Conservation (phyloP, 2,329 filamentous ascomycete species). For the Ascochyta fabae region DNA sequence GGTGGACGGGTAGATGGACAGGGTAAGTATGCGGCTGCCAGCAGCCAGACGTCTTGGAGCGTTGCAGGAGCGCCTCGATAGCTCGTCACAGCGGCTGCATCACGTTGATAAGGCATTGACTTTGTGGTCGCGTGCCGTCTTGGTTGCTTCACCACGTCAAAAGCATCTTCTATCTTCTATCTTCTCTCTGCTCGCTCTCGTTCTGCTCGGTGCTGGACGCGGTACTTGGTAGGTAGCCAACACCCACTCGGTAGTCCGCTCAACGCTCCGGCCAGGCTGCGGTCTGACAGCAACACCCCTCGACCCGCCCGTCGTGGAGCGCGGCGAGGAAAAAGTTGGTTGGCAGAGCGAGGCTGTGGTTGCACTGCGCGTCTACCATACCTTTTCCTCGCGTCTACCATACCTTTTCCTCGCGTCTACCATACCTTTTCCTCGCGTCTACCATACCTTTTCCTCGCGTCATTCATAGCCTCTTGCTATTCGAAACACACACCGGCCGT, state of each 20-base stretch:
- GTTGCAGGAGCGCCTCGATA: not conserved
- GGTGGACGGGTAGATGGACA: not conserved
- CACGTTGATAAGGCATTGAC: not conserved
- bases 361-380: too few relatives aligned
- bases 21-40: slow-evolving; percentile 1
- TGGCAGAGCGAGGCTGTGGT: not conserved
- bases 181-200: not conserved
- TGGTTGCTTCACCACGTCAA: not conserved
- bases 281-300: slow-evolving; percentile 21
- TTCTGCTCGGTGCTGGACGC: not conserved
- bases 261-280: slow-evolving; percentile 25
- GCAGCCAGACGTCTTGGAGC: not conserved
- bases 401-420: not conserved
- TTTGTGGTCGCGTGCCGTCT: not conserved
- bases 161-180: not conserved
- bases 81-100: not conserved
- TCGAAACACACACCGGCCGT: not conserved
- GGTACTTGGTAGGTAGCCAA: not conserved
- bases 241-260: slow-evolving; percentile 6
- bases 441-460: not conserved
- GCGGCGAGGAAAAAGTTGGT: slow-evolving; percentile 1
- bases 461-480: not conserved
- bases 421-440: too few relatives aligned
- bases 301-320: slow-evolving; percentile 18
- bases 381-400: not conserved